A percentile compares a stretch with the other conserved stretches of the same genome.
These are phyloP conservation scores for Ostreobium quekettii DNA, from an alignment of 139 green algal species.

Conservation along the genomic window DNA sequence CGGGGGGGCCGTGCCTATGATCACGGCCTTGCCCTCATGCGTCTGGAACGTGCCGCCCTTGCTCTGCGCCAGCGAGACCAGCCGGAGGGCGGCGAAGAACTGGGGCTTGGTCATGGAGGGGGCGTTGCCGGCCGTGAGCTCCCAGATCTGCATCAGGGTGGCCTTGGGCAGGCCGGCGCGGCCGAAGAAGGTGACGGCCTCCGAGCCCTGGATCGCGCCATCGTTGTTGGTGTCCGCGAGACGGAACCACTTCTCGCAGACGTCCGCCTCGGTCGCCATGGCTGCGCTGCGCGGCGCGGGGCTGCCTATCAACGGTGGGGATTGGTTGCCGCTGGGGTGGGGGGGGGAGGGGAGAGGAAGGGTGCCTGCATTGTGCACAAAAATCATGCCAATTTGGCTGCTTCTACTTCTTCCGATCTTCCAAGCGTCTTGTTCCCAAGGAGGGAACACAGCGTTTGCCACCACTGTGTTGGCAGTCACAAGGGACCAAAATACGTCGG, in stretches of 20 bases:
- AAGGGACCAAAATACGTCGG: too few relatives aligned
- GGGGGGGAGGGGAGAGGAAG: too few relatives aligned
- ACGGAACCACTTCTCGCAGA: constrained; percentile 54
- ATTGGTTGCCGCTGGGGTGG: too few relatives aligned
- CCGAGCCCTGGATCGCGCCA: constrained; percentile 49
- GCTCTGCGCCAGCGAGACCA: constrained; percentile 63
- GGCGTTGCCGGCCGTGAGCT: constrained; percentile 57
- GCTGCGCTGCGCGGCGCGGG: too few relatives aligned
- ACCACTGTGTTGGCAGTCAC: too few relatives aligned
- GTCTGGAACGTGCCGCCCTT: constrained; percentile 34
- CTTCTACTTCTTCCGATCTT: too few relatives aligned
- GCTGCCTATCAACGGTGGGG: too few relatives aligned
- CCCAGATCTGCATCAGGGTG: constrained; percentile 73
- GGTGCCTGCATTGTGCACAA: too few relatives aligned
- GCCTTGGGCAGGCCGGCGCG: constrained; percentile 50
- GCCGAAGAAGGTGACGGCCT: constrained; percentile 78
- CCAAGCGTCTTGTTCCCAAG: too few relatives aligned
- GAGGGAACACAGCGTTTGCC: too few relatives aligned
- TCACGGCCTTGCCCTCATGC: constrained; percentile 37
- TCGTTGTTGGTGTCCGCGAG: constrained; percentile 54
- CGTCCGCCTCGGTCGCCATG: constrained; percentile 10
- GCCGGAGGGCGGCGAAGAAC: constrained; percentile 67
- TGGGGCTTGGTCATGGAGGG: constrained; percentile 59
- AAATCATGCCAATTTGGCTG: too few relatives aligned
- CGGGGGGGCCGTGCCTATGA: constrained; percentile 45